A percentile compares a stretch with the other conserved stretches of the same genome.
These are phyloP conservation scores for Auricularia sp. DNA, from an alignment of 768 basidiomycete species.

Conservation along the genomic window DNA sequence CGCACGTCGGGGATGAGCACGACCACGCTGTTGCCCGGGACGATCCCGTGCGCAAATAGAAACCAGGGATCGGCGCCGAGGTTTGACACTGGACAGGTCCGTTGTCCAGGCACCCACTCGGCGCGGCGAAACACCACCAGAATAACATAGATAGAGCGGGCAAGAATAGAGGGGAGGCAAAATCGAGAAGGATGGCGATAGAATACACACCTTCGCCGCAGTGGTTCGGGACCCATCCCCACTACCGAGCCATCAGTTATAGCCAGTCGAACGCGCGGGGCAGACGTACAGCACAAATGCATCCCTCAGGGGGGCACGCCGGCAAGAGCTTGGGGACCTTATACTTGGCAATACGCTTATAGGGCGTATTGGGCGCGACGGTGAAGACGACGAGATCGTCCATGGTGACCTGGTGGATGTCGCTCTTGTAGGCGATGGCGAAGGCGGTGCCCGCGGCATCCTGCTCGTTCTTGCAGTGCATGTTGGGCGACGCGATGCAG, in stretches of 20 bases:
- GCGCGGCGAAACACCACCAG: no score
- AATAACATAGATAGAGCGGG: no score
- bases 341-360: slow-evolving; percentile 7
- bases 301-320: slow-evolving; percentile 7
- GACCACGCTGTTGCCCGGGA: no score
- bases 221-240: slow-evolving; percentile 5
- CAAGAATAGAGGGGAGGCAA: not conserved
- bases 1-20: no score
- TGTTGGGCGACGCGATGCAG: slow-evolving; percentile 2
- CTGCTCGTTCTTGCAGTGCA: slow-evolving; percentile 1
- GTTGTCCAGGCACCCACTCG: no score
- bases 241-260: not conserved
- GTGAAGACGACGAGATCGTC: slow-evolving; percentile 8
- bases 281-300: slow-evolving; percentile 6
- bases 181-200: no score
- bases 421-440: slow-evolving; percentile 7
- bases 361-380: slow-evolving; percentile 7
- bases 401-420: slow-evolving; percentile 3
- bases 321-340: slow-evolving; percentile 5
- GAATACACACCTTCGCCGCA: not conserved
- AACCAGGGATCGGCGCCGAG: no score
- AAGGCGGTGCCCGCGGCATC: slow-evolving; percentile 5
- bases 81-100: no score
- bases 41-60: no score
- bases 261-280: no score